These are phyloP conservation scores for Acanthamoeba castellanii DNA, from an alignment of 208 protist genomes.

Conservation along the genomic window DNA sequence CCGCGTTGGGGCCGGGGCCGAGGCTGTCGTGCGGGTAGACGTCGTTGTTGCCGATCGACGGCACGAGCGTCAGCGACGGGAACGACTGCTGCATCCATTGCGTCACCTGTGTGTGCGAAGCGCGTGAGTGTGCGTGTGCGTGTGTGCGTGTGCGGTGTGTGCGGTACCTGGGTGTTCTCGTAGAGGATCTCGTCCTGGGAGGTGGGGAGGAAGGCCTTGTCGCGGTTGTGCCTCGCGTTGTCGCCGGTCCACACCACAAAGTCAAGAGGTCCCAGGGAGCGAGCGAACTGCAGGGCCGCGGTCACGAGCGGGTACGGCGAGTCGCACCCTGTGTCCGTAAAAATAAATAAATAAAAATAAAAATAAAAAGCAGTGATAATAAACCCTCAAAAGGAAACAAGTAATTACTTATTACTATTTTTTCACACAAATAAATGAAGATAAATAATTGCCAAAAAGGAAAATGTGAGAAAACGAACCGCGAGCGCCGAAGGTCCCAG, in stretches of 20 bases:
- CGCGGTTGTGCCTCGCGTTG: conserved; percentile 26
- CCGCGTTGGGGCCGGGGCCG: conserved; percentile 14
- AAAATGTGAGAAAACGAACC: not conserved
- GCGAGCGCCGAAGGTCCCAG: not conserved
- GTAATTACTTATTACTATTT: not conserved
- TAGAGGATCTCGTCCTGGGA: conserved; percentile 58
- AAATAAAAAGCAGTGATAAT: not conserved
- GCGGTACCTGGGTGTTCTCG: conserved; percentile 11
- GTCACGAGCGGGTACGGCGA: not conserved
- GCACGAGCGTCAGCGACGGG: not conserved
- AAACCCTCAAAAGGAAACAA: not conserved
- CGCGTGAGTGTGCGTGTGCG: not conserved
- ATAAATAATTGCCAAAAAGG: not conserved
- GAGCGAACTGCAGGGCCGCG: conserved; percentile 10
- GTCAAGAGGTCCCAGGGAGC: not conserved
- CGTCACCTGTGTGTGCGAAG: not conserved
- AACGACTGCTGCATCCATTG: not conserved
- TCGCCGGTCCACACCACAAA: conserved; percentile 53
- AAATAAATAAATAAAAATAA: not conserved
- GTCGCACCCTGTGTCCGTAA: not conserved
- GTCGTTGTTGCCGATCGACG: conserved; percentile 49
- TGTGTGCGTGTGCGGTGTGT: not conserved
- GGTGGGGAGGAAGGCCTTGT: conserved; percentile 18
- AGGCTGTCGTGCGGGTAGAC: conserved; percentile 30
- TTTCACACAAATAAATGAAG: too few relatives aligned